Base-by-base conservation (phyloP, 805 yeast genomes). In the Schwanniomyces yamadae region DNA sequence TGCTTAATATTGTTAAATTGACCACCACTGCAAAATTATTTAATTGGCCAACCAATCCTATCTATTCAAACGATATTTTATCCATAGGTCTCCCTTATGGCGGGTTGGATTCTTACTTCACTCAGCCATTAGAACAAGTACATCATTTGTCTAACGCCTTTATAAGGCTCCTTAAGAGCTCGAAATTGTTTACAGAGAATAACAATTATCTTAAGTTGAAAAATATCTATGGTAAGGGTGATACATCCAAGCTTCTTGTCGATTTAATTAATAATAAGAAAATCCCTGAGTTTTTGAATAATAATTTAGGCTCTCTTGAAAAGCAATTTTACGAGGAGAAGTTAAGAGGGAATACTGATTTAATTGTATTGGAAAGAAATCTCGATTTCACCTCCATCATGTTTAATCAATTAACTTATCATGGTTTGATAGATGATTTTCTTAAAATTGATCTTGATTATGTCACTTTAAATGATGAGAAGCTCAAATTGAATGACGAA, bases 391-490 rank as follows among this genome's bases (percentile, higher is more conserved):
- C 84, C 4, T 78, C 95, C 1, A 82, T 88, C 1, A 50, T 87
- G 8, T 61, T 88, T 36, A 77, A 80, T 17, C 97, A 90, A 49
- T 61, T 90, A 48, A 84, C 88, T 2, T 91, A 90, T 55, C 68
- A 76, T 12, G 99, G 98, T 0, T 65, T 93, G 11, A 65, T 89
- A 14, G 90, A 85, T 54, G 96, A 90, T 48, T 55, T 78, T 9
- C 70, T 78, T 45, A 78, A 75, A 4, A 61, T 82, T 5, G 65
- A 71, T 10, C 53, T 69, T 9, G 73, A 71, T 41, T 63, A 49
- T 3, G 48, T 61, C 5, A 48, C 48, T 27, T 29, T 54, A 1
- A 44, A 42, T 4, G 44, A 42, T 12, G 44, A 41, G 11, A 47
- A 36, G 26, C 47, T 49, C 10, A 49, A 55, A 14, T 55, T 67